Conservation (phyloP, 1,284 basidiomycete genomes). For the Apiotrichum porosum region DNA sequence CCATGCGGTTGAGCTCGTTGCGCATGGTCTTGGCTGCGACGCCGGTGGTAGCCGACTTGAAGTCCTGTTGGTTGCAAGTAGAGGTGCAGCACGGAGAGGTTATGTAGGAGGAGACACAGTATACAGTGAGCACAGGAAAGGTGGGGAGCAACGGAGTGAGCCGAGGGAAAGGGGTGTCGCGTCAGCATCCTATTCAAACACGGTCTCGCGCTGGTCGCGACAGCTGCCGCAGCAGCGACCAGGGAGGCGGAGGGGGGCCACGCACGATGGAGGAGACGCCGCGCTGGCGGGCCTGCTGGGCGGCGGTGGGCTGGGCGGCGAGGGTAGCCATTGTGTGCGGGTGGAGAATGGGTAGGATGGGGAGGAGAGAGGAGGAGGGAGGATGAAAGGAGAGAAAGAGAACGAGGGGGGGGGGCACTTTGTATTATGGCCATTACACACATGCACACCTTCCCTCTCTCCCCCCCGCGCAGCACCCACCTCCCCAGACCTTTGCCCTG, state of each 20-base stretch:
- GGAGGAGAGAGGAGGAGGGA: not conserved
- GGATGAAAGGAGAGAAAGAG: not conserved
- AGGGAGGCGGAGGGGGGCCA: constrained; percentile 1
- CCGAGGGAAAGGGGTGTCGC: constrained; percentile 3
- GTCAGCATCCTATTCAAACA: constrained; percentile 5
- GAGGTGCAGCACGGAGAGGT: too few relatives aligned
- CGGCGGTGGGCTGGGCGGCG: constrained; percentile 19
- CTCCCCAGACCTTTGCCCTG: too few relatives aligned
- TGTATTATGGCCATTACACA: not conserved
- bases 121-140: not conserved
- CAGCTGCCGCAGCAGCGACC: too few relatives aligned
- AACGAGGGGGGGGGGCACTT: too few relatives aligned
- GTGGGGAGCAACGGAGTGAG: not conserved
- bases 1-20: constrained; percentile 94
- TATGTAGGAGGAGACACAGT: not conserved
- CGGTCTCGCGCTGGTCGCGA: constrained; percentile 1
- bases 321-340: constrained; percentile 24
- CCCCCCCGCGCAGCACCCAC: too few relatives aligned
- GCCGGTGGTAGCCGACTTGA: constrained; percentile 97
- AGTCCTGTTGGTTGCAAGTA: constrained; percentile 55
- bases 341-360: not conserved
- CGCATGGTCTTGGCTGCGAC: constrained; percentile 97
- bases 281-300: constrained; percentile 41
- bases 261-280: constrained; percentile 50
- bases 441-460: too few relatives aligned